Evolutionary conservation across 139 green algal species (phyloP).

Genomic region (Chlorella sp.): DNA sequence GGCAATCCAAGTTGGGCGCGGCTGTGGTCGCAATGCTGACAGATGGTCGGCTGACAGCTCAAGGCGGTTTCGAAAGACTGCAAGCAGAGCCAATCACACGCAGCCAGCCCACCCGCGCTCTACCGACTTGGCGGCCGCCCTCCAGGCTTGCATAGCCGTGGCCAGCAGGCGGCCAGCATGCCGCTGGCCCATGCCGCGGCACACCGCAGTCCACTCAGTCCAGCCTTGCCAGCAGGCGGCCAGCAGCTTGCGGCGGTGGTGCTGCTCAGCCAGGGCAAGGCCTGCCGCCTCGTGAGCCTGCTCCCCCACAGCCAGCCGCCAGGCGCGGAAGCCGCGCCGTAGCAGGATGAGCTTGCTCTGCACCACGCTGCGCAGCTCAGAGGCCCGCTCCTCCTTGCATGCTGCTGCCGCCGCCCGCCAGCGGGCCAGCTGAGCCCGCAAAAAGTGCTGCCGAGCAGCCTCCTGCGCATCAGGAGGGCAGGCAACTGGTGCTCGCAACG

Average conservation of each 20-base stretch:
- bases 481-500: neutral
- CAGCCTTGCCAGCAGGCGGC: neutral
- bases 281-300: neutral
- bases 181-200: neutral
- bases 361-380: neutral
- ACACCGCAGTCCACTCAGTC: conserved; percentile 10
- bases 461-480: neutral
- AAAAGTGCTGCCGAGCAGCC: neutral
- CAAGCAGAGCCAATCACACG: neutral
- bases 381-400: neutral
- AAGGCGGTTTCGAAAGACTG: neutral
- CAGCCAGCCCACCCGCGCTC: conserved; percentile 1
- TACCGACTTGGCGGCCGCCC: neutral
- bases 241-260: neutral
- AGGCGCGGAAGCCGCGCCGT: neutral
- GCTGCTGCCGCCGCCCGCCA: neutral
- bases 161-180: neutral
- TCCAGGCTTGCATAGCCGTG: neutral
- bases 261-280: neutral
- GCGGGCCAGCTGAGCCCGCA: neutral
- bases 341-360: conserved; percentile 7
- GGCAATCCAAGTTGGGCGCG: neutral
- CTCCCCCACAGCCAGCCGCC: neutral
- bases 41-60: neutral
- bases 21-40: neutral